Conservation (phyloP, 306 rosid species). For the Fragaria nilgerrensis region DNA sequence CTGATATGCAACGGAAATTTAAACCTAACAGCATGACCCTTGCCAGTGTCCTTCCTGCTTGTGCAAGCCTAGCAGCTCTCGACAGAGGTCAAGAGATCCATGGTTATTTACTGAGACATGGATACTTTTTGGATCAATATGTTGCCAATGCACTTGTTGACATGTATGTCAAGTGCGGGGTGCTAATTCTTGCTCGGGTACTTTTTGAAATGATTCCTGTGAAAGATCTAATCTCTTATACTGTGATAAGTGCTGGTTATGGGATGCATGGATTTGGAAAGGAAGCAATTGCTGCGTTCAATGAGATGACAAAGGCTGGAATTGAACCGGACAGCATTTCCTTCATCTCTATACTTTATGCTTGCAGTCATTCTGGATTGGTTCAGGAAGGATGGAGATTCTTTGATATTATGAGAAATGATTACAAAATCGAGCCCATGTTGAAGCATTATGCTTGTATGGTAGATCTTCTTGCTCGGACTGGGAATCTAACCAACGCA, state of each 20-base stretch:
- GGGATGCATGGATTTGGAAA: constrained; percentile 77
- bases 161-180: constrained; percentile 69
- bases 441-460: constrained; percentile 68
- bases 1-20: constrained; percentile 46
- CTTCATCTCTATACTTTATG: constrained; percentile 60
- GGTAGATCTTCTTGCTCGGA: constrained; percentile 77
- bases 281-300: constrained; percentile 53
- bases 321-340: constrained; percentile 57
- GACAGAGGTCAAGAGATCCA: constrained; percentile 67
- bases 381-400: constrained; percentile 59
- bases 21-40: constrained; percentile 51
- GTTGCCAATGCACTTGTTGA: constrained; percentile 64
- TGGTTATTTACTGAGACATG: constrained; percentile 49
- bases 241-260: constrained; percentile 66
- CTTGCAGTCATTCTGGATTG: constrained; percentile 72
- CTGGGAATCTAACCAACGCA: constrained; percentile 55
- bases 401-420: constrained; percentile 47
- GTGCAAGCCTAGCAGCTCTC: constrained; percentile 69
- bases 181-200: constrained; percentile 44
- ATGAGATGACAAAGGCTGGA: constrained; percentile 51
- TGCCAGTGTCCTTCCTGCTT: constrained; percentile 65
- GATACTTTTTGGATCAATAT: constrained; percentile 39
- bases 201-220: constrained; percentile 46
- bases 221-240: constrained; percentile 68
- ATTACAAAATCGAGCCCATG: constrained; percentile 45